Percentiles rank a stretch among this genome's conserved stretches.
Conservation (phyloP, 495 filamentous ascomycete species). For the Collariella sp. region DNA sequence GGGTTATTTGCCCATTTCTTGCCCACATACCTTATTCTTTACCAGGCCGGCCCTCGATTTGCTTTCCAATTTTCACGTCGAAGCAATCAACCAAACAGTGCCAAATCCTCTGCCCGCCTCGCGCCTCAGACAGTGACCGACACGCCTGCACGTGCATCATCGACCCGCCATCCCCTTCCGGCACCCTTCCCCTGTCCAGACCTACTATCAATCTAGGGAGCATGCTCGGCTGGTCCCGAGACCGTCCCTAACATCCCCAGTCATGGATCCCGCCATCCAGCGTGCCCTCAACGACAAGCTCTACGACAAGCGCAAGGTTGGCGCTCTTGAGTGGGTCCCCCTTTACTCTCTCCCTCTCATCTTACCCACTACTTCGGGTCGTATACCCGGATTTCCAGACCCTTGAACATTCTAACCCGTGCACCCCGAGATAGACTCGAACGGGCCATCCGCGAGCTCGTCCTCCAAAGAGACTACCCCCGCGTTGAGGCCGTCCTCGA, state of each 20-base stretch:
- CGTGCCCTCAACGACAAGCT: conserved; percentile 94
- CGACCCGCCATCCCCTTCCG: not conserved
- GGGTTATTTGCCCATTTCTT: no score
- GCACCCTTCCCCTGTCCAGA: not conserved
- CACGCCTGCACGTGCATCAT: not conserved
- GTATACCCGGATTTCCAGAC: not conserved
- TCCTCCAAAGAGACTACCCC: conserved; percentile 64
- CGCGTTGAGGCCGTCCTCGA: conserved; percentile 77
- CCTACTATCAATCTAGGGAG: not conserved
- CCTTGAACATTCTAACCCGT: conserved; percentile 8
- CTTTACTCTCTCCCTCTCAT: not conserved
- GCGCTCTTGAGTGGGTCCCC: conserved; percentile 81
- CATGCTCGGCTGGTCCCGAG: conserved; percentile 1
- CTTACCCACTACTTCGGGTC: not conserved
- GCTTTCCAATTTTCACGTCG: no score
- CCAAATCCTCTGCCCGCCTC: no score
- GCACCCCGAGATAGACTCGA: conserved; percentile 46
- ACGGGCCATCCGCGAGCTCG: conserved; percentile 78
- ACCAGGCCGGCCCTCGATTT: no score
- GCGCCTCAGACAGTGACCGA: no score
- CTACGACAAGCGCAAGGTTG: conserved; percentile 94
- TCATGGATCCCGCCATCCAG: conserved; percentile 84
- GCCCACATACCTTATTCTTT: no score
- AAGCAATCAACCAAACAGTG: no score
- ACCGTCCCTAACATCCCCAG: conserved; percentile 11